Evolutionary conservation across 1,284 basidiomycete species (phyloP).

Genomic region (Cryptococcus sp.): DNA sequence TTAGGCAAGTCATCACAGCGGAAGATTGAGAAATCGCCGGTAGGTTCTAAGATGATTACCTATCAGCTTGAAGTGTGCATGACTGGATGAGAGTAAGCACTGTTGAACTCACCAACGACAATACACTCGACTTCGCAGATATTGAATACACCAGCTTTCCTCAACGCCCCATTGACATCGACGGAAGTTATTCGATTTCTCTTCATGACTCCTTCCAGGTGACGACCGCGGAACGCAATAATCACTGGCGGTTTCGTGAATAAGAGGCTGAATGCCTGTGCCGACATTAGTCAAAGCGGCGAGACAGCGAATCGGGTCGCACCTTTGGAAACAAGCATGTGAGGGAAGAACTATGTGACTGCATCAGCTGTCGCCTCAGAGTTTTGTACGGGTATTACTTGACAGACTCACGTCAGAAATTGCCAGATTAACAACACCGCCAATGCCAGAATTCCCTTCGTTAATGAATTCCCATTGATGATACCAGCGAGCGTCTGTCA

Average conservation of each 20-base stretch:
- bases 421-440: conserved; percentile 18
- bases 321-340: too few relatives aligned
- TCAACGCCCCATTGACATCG: conserved; percentile 21
- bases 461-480: conserved; percentile 21
- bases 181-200: conserved; percentile 17
- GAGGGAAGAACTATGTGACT: too few relatives aligned
- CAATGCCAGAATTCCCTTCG: conserved; percentile 18
- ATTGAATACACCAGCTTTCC: conserved; percentile 14
- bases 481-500: conserved; percentile 22
- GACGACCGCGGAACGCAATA: conserved; percentile 22
- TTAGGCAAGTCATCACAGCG: conserved; percentile 15
- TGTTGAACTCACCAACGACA: conserved; percentile 14
- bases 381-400: too few relatives aligned
- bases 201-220: conserved; percentile 19
- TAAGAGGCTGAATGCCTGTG: conserved; percentile 3
- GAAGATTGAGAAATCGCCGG: conserved; percentile 22
- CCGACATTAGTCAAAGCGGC: neutral
- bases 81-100: neutral
- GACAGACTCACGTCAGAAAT: conserved; percentile 16
- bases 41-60: conserved; percentile 14
- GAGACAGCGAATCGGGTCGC: too few relatives aligned
- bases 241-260: conserved; percentile 18
- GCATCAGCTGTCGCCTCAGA: too few relatives aligned
- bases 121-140: conserved; percentile 22
- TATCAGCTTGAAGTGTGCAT: neutral